phyloP scores from a whole-genome alignment of 495 filamentous ascomycete genomes.

The Neurospora sp. region DNA sequence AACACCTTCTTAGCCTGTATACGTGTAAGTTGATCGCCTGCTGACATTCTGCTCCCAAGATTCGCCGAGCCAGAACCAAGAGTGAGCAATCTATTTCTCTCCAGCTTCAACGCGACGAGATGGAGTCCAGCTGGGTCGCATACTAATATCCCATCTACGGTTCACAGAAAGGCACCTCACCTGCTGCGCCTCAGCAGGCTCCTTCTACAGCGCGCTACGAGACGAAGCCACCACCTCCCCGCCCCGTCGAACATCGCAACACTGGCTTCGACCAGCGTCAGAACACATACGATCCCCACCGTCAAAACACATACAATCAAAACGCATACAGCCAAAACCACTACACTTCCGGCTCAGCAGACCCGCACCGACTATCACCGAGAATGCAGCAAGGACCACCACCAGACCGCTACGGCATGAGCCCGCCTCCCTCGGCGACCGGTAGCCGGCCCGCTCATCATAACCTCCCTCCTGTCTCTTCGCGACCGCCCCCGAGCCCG shows the following conservation, averaged over 20 bases:
- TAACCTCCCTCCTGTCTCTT: slow-evolving; percentile 42
- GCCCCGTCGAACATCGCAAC: slow-evolving; percentile 17
- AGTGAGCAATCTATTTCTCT: slow-evolving; percentile 37
- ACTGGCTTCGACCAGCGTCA: slow-evolving; percentile 5
- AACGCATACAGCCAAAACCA: neutral
- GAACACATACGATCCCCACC: neutral
- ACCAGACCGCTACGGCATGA: slow-evolving; percentile 17
- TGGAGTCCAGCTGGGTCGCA: slow-evolving; percentile 4
- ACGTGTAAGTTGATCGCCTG: slow-evolving; percentile 5
- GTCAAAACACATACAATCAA: neutral
- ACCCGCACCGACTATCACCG: slow-evolving; percentile 13
- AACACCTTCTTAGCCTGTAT: neutral
- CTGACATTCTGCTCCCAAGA: slow-evolving; percentile 34
- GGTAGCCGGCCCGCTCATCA: slow-evolving; percentile 36
- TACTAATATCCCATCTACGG: neutral
- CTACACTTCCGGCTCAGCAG: neutral
- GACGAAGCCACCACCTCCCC: slow-evolving; percentile 27
- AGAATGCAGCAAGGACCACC: slow-evolving; percentile 6
- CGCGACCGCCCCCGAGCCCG: slow-evolving; percentile 55
- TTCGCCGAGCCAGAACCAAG: slow-evolving; percentile 85
- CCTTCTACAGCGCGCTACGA: slow-evolving; percentile 26
- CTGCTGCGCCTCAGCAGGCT: slow-evolving; percentile 7
- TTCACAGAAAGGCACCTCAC: slow-evolving; percentile 21
- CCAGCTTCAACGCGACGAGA: neutral
- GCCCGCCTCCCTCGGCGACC: slow-evolving; percentile 21